Base-by-base conservation (phyloP, 129 eudicot genomes). In the Kitagawia praeruptora region DNA sequence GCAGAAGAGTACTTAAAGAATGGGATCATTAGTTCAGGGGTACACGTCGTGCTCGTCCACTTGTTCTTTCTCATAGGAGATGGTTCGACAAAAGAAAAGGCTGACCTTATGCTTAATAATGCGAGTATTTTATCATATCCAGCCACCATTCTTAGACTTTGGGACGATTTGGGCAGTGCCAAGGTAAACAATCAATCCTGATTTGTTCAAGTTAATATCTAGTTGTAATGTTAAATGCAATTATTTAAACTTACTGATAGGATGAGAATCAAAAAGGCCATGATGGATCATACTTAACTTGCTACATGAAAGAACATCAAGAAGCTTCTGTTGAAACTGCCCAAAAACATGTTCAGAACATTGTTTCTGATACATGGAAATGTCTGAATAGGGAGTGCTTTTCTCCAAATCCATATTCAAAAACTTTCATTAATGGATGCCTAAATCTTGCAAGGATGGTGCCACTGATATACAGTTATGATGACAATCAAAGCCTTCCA, bases 151-250 rank as follows among this genome's bases (percentile, higher is more conserved):
- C 75, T 70, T 19, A 38, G 75, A 8, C 75, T 70, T 18, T 70
- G 45, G 44, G 75, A 70, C 42, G 75, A 70, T 70, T 40, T 70
- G 75, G 75, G 75, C 10, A 70, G 47, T 70, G 75, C 75, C 47
- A 70, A 70, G 75, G 75, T 70, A 70, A 70, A 70, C 18, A 67
- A 61, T 31, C 41, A 67, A 12, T 67, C 73, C 42, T 67, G 19
- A 67, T 4, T 67, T 34, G 0, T 25, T 15, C 28, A 3, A n/a
- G 63, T 53, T 61, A 67, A 31, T 9, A 2, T 25, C 2, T 9
- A n/a, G 37, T 6, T 61, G 69, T 61, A 11, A 25, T 61, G 69
- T 25, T 61, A 27, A 25, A n/a, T 61, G 69, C 37, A 25, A 15
- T 23, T 3, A n/a, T 61, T 15, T 10, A n/a, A 61, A 61, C 37